A percentile compares a stretch with the other conserved stretches of the same genome.
Evolutionary conservation across 768 basidiomycete species (phyloP).

Genomic region (Calvatia gigantea): DNA sequence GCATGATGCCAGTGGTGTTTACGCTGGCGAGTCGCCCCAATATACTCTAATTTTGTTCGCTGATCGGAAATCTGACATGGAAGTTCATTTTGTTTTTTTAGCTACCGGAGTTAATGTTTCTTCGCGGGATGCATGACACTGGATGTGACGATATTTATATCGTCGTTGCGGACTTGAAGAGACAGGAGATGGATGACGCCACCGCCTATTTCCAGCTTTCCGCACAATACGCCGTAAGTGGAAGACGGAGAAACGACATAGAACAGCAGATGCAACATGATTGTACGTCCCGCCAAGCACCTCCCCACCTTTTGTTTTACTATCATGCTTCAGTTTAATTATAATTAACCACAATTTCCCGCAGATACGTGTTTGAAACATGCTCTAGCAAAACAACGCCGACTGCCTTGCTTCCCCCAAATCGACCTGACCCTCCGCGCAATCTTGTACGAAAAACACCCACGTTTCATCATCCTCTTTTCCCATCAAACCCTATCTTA

Average conservation of each 20-base stretch:
- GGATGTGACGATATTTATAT: slow-evolving; percentile 78
- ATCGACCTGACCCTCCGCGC: slow-evolving; percentile 77
- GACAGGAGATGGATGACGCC: slow-evolving; percentile 78
- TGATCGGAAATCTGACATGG: slow-evolving; percentile 1
- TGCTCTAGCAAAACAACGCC: slow-evolving; percentile 60
- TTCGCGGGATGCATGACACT: slow-evolving; percentile 77
- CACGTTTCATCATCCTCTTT: slow-evolving; percentile 74
- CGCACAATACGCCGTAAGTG: slow-evolving; percentile 60
- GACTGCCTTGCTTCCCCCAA: slow-evolving; percentile 80
- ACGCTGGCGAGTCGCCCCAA: slow-evolving; percentile 55
- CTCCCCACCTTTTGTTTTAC: not conserved
- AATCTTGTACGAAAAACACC: slow-evolving; percentile 71
- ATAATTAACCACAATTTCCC: not conserved
- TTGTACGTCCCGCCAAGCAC: slow-evolving; percentile 41
- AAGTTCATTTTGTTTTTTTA: slow-evolving; percentile 28
- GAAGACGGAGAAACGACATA: slow-evolving; percentile 61
- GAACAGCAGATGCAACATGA: slow-evolving; percentile 67
- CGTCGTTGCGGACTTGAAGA: slow-evolving; percentile 75
- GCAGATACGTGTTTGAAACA: slow-evolving; percentile 67
- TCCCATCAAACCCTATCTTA: slow-evolving; percentile 80
- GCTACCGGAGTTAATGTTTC: slow-evolving; percentile 77
- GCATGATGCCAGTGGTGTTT: slow-evolving; percentile 79
- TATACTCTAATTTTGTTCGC: not conserved
- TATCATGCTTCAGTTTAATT: not conserved
- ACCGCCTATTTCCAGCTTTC: slow-evolving; percentile 78